Evolutionary conservation across 2,329 filamentous ascomycete genomes (phyloP), one percentile per base, ranked within the genome.

Genomic region (Pseudogymnoascus sp.): DNA sequence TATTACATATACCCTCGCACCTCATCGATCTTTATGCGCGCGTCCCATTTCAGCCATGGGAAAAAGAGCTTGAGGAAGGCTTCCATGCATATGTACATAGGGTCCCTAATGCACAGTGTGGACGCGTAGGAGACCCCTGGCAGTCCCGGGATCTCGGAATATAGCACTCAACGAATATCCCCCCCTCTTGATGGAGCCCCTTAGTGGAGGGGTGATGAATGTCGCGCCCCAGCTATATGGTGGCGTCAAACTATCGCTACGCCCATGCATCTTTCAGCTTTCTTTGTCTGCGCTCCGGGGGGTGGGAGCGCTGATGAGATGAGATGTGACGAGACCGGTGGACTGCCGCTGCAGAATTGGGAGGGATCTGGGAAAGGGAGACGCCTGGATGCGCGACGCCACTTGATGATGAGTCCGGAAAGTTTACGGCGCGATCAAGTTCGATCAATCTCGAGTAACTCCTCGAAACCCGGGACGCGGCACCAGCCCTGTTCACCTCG

Each of bases 81-180:
- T 56, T 56, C 50, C 50, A 56, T 56, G 50, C 50, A 56, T 56
- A 53, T 53, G 50, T 56, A 56, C 29, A 56, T 13, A 56, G 50
- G 50, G 50, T 56, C 50, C 29, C 50, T 56, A 33, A 56, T 56
- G 50, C 50, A 56, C 29, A 56, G 16, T 56, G 50, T 33, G 29
- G 50, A 33, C 50, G 29, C 26, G 29, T 33, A 33, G 50, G 44
- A n/a, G n/a, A 26, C 4, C 47, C 50, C 50, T 56, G 50, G 26
- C 29, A 56, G 50, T 56, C 50, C 50, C 50, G 29, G 29, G 50
- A 56, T 56, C 29, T 33, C 50, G 50, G 50, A 56, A 33, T 13
- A 31, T 8, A 31, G 26, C 13, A 33, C 50, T 33, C 31, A 14
- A 33, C n/a, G n/a, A 56, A 33, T 16, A 26, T 26, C 16, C 29